Base-by-base conservation (phyloP, 805 yeast genomes). In the Candida pseudoglaebosa region DNA sequence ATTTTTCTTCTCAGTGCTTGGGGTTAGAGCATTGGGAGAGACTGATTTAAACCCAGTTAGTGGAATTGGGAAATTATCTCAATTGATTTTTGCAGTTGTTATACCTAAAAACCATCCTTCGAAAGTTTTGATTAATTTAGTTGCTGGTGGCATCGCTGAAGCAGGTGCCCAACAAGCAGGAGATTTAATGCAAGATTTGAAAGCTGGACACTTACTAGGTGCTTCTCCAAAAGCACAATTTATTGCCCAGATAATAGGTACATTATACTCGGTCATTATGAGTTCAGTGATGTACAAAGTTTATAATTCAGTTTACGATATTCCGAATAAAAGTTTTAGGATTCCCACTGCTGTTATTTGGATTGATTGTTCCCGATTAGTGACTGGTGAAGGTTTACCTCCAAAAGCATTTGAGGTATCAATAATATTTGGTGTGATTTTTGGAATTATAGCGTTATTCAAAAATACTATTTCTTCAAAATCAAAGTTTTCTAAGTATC, bases 101-200 rank as follows among this genome's bases (percentile, higher is more conserved):
- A 73, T 89, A 18, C 96, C 96, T 0, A 68, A 70, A 22, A 59
- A 68, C 32, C 84, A 81, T 41, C 95, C 95, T 1, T 89, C 95
- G 2, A 77, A 88, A 8, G 87, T 93, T 4, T 64, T 91, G 29
- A 79, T 88, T 32, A 93, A 91, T 55, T 67, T 91, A 35, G 84
- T 91, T 1, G 96, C 97, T 3, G 99, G 99, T 13, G 99, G 96
- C 10, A 81, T 91, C 30, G 95, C 98, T 1, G 99, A 91, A 64
- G 97, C 98, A 0, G 98, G 98, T 6, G 96, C 99, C 2, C 98
- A 93, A 64, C 99, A 91, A 62, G 97, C 98, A 2, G 98, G 99
- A 21, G 99, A 91, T 62, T 70, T 91, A 54, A 86, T 93, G 95
- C 99, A 91, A 65, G 98, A 93, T 62, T 70, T 91, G 49, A 93